These are phyloP conservation scores for Pseudopyrenochaeta lycopersici DNA, from an alignment of 2,329 filamentous ascomycete species.

Conservation along the genomic window DNA sequence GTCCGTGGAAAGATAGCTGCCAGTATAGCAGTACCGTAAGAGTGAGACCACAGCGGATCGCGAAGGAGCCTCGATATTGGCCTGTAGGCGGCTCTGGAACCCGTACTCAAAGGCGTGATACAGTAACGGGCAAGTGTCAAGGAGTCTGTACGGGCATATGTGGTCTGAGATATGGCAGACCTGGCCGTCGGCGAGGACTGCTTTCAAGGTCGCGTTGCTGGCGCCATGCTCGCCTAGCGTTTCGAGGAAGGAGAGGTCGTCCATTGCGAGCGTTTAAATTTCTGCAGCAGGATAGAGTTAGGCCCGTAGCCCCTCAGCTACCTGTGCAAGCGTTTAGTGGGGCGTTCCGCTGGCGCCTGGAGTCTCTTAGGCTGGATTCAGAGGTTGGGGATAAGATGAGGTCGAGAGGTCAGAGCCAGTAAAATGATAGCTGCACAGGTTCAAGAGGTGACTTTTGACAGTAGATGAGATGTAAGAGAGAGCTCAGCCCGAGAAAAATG, in stretches of 20 bases:
- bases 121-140: constrained; percentile 50
- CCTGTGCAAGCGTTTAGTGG: not conserved
- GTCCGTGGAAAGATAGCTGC: constrained; percentile 44
- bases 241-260: constrained; percentile 35
- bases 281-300: not conserved
- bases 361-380: not conserved
- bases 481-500: not conserved
- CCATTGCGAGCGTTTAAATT: constrained; percentile 18
- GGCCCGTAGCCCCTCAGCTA: not conserved
- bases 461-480: not conserved
- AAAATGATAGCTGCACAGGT: not conserved
- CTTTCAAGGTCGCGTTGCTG: constrained; percentile 41
- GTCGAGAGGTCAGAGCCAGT: not conserved
- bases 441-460: not conserved
- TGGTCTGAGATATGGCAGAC: constrained; percentile 42
- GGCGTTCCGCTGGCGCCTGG: constrained; percentile 5
- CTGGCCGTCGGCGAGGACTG: constrained; percentile 40
- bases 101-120: constrained; percentile 52
- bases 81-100: constrained; percentile 35
- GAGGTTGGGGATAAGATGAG: not conserved
- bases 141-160: constrained; percentile 44
- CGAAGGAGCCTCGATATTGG: constrained; percentile 51
- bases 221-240: constrained; percentile 10
- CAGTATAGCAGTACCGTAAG: constrained; percentile 54
- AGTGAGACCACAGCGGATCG: constrained; percentile 46